Percentiles rank a stretch among this genome's conserved stretches.
phyloP scores from a whole-genome alignment of 805 yeast species.

The Myxozyma sirexii region DNA sequence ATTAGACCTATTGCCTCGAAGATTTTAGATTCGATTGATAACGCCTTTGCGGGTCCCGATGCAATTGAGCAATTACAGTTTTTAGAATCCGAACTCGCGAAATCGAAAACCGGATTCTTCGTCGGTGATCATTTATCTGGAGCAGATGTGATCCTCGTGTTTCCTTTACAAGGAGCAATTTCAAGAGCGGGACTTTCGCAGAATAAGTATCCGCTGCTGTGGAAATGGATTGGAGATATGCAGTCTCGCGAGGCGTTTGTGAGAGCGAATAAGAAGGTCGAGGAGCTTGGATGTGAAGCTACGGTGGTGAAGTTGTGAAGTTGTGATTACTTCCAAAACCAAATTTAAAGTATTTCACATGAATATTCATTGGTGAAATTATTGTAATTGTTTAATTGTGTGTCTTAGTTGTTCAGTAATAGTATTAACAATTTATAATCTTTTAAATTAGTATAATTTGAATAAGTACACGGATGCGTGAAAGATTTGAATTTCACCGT shows the following conservation, averaged over 20 bases:
- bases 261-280: constrained; percentile 26
- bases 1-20: constrained; percentile 49
- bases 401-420: no score
- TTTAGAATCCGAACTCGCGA: constrained; percentile 48
- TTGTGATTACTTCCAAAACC: neutral
- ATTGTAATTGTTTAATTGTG: no score
- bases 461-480: no score
- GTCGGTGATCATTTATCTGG: constrained; percentile 62
- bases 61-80: constrained; percentile 46
- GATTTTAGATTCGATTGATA: constrained; percentile 52
- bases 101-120: constrained; percentile 55
- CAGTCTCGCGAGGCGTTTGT: constrained; percentile 38
- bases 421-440: no score
- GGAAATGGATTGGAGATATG: constrained; percentile 37
- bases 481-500: no score
- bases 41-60: constrained; percentile 55
- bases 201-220: constrained; percentile 38
- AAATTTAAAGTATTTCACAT: no score
- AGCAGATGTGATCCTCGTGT: constrained; percentile 62
- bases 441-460: no score
- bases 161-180: constrained; percentile 45
- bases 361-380: no score
- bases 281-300: neutral
- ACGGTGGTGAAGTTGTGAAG: neutral
- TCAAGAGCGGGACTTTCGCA: constrained; percentile 12